These are phyloP conservation scores for Microbotryum lychnidis-dioicae DNA, from an alignment of 1,284 basidiomycete genomes.

Conservation along the genomic window DNA sequence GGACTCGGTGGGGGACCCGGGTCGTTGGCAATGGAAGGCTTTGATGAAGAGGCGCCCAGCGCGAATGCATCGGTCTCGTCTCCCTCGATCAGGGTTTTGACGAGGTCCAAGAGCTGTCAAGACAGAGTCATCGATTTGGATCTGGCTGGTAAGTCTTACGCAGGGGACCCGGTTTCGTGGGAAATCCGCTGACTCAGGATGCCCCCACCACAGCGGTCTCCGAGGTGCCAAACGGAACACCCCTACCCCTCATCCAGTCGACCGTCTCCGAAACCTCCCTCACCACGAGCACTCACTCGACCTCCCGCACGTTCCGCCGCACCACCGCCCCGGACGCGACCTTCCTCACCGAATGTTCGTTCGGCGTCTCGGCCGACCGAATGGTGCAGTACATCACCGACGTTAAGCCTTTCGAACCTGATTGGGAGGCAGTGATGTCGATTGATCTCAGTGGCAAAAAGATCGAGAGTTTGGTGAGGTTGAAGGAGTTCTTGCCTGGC, in stretches of 20 bases:
- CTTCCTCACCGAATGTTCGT: constrained; percentile 86
- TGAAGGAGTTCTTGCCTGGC: constrained; percentile 87
- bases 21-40: neutral
- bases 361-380: constrained; percentile 80
- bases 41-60: neutral
- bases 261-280: constrained; percentile 17
- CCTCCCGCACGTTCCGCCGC: constrained; percentile 30
- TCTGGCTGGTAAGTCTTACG: no score
- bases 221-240: constrained; percentile 1
- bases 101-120: constrained; percentile 33
- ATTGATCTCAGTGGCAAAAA: constrained; percentile 73
- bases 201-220: neutral
- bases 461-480: constrained; percentile 77
- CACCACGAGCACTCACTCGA: constrained; percentile 13
- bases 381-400: constrained; percentile 90
- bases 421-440: constrained; percentile 73
- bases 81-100: constrained; percentile 40
- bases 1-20: neutral
- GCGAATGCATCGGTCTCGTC: neutral
- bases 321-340: constrained; percentile 52
- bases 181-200: neutral
- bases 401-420: constrained; percentile 85
- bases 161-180: no score
- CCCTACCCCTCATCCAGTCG: constrained; percentile 11
- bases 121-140: no score